Percentiles rank a stretch among this genome's conserved stretches.
phyloP scores from a whole-genome alignment of 805 yeast species.

The Candida multigemmis region DNA sequence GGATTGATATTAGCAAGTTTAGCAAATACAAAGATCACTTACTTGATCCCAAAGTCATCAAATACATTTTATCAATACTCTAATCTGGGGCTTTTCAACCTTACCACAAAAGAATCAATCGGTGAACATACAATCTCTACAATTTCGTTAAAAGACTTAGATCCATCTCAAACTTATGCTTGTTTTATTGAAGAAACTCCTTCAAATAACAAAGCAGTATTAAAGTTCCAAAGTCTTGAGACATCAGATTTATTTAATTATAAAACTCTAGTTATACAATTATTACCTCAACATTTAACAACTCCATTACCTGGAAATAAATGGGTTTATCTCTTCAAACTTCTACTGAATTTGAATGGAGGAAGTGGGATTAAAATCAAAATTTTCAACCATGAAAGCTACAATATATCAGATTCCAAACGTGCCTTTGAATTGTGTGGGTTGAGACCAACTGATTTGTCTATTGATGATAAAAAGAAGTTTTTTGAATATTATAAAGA shows the following conservation, averaged over 20 bases:
- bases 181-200: slow-evolving; percentile 77
- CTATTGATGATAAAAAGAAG: slow-evolving; percentile 16
- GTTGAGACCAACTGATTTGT: slow-evolving; percentile 22
- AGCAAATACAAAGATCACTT: slow-evolving; percentile 15
- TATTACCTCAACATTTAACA: slow-evolving; percentile 25
- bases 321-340: slow-evolving; percentile 11
- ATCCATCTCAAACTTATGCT: slow-evolving; percentile 39
- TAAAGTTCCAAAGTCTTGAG: slow-evolving; percentile 38
- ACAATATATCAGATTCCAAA: slow-evolving; percentile 9
- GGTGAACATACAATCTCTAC: slow-evolving; percentile 1
- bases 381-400: slow-evolving; percentile 12
- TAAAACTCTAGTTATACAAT: slow-evolving; percentile 29
- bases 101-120: slow-evolving; percentile 8
- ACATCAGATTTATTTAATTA: slow-evolving; percentile 12
- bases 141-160: too few relatives aligned
- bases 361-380: slow-evolving; percentile 15
- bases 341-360: slow-evolving; percentile 12
- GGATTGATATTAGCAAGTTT: slow-evolving; percentile 26
- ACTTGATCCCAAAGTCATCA: slow-evolving; percentile 30
- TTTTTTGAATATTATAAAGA: slow-evolving; percentile 16
- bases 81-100: slow-evolving; percentile 16
- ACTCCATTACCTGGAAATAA: slow-evolving; percentile 23
- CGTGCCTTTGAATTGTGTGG: slow-evolving; percentile 23
- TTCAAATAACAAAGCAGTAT: slow-evolving; percentile 70
- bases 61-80: slow-evolving; percentile 22